These are phyloP conservation scores for Hyaloscypha finlandica DNA, from an alignment of 495 filamentous ascomycete species.

Conservation along the genomic window DNA sequence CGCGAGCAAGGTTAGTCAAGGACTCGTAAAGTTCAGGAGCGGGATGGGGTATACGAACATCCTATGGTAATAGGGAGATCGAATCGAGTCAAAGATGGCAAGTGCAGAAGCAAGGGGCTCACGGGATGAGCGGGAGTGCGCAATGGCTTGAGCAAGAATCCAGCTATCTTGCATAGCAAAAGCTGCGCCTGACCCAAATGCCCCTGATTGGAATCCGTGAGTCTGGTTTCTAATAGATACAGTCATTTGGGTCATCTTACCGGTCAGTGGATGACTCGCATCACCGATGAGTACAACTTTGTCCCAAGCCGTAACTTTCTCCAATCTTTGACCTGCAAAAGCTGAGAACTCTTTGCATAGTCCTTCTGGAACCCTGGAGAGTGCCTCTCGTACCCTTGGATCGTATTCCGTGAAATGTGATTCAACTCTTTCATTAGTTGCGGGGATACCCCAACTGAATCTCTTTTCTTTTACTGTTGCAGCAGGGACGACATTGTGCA, in stretches of 20 bases:
- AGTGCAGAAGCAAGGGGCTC: conserved; percentile 38
- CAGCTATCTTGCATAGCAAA: conserved; percentile 55
- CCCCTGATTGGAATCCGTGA: conserved; percentile 6
- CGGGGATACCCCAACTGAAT: conserved; percentile 49
- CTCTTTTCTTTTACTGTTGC: conserved; percentile 36
- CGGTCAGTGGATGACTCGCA: conserved; percentile 49
- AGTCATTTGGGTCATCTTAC: conserved; percentile 42
- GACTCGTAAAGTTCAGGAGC: background rate
- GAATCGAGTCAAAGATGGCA: conserved; percentile 44
- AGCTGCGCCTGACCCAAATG: conserved; percentile 47
- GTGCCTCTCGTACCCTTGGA: conserved; percentile 38
- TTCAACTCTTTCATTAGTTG: conserved; percentile 45
- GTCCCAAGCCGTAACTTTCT: conserved; percentile 43
- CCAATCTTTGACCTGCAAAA: conserved; percentile 44
- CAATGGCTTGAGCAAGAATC: conserved; percentile 47
- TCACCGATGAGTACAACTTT: conserved; percentile 52
- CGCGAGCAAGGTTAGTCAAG: background rate
- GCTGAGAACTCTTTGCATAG: conserved; percentile 48
- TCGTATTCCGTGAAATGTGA: conserved; percentile 41
- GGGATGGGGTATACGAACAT: conserved; percentile 14
- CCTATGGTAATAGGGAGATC: conserved; percentile 46
- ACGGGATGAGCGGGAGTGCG: conserved; percentile 25
- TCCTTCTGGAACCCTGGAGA: conserved; percentile 39
- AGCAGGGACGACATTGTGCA: conserved; percentile 34
- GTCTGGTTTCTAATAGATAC: background rate